Base-by-base conservation (phyloP, 2,329 filamentous ascomycete genomes). In the Aspergillus sclerotialis region DNA sequence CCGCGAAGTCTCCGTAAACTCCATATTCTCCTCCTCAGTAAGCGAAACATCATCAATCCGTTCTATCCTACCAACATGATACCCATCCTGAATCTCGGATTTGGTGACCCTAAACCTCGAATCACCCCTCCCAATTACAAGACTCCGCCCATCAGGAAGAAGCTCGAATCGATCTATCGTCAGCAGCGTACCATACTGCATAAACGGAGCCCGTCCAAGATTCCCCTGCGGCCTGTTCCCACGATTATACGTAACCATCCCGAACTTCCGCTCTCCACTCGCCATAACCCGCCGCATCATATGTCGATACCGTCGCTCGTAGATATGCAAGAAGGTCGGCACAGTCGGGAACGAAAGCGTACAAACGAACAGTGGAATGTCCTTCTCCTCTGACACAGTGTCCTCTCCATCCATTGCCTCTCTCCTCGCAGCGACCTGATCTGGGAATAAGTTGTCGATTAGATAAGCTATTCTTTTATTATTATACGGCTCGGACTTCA, bases 241-340 rank as follows among this genome's bases (percentile, higher is more conserved):
- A 29, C 68, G 66, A 45, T 81, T 84, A 42, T 80, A 79, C 52
- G 85, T 73, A 12, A 94, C 73, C 84, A 94, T 94, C 15, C 89
- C 89, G 52, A 95, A 94, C 15, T 78, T 84, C 10, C 76, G 70
- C 40, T 82, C 76, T 0, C 79, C 78, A 36, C 51, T 67, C 42
- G 88, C 82, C 34, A 93, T 67, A 0, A 78, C 82, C 23, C 87
- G 76, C 30, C 82, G 75, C 24, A 94, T 82, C 86, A 94, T 92
- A n/a, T 92, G 69, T 6, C 86, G 78, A 55, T 94, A 94, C 5
- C 84, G 75, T n/a, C 85, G 84, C 56, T 94, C 89, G 53, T 94
- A 94, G n/a, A 95, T 76, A 49, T 93, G 84, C 3, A 94, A 67
- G 46, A 92, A 92, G 0, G 85, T 89, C 0, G 83, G 86, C 76